phyloP scores from a whole-genome alignment of 2,329 filamentous ascomycete species.

The Penicillium griseofulvum region DNA sequence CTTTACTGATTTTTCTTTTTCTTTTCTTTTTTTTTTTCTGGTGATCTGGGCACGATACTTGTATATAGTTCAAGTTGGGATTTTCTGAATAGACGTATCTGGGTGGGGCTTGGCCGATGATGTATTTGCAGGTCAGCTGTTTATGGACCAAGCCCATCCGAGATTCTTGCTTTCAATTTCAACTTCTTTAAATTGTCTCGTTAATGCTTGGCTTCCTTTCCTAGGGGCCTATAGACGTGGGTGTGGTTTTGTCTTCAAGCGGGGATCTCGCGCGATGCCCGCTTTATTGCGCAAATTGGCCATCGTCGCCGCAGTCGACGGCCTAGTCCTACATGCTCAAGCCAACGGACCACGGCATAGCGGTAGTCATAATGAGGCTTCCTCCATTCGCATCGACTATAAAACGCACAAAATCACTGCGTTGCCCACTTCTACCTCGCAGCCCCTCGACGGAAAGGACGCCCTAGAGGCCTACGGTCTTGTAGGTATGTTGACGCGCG shows the following conservation, averaged over 20 bases:
- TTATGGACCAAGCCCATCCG: conserved; percentile 17
- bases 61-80: conserved; percentile 22
- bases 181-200: not conserved
- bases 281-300: conserved; percentile 74
- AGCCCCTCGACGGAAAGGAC: conserved; percentile 29
- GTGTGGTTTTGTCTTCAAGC: conserved; percentile 1
- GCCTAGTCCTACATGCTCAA: conserved; percentile 74
- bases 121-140: conserved; percentile 27
- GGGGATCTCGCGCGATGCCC: conserved; percentile 57
- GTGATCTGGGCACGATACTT: conserved; percentile 19
- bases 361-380: conserved; percentile 52
- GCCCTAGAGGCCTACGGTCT: conserved; percentile 53
- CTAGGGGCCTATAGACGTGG: not conserved
- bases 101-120: conserved; percentile 25
- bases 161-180: conserved; percentile 4
- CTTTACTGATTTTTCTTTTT: conserved; percentile 10
- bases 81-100: conserved; percentile 6
- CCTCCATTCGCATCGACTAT: conserved; percentile 70
- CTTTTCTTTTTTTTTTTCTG: conserved; percentile 14
- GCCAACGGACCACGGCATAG: conserved; percentile 41
- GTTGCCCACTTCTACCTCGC: conserved; percentile 35
- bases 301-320: conserved; percentile 77
- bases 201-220: not conserved
- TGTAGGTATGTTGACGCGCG: conserved; percentile 49
- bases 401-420: conserved; percentile 54